A percentile compares a stretch with the other conserved stretches of the same genome.
Evolutionary conservation across 768 basidiomycete species (phyloP).

Genomic region (Termitomyces sp.): DNA sequence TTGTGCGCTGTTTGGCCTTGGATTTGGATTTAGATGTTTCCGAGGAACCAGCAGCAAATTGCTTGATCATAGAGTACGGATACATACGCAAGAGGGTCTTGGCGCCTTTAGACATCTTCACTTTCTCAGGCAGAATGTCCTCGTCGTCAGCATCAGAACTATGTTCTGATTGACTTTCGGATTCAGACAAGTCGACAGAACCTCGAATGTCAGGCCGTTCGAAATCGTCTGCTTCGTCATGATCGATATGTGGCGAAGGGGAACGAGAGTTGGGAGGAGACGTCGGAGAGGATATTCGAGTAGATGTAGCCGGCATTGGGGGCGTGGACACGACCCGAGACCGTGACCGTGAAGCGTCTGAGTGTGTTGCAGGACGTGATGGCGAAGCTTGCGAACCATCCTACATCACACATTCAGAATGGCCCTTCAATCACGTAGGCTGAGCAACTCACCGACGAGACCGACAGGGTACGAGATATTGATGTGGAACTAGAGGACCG

Average conservation of each 20-base stretch:
- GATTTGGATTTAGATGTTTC: slow-evolving; percentile 8
- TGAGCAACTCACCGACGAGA: not conserved
- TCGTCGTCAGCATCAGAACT: not conserved
- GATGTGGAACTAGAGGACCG: not conserved
- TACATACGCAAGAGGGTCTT: slow-evolving; percentile 43
- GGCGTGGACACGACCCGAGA: not conserved
- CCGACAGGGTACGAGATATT: not conserved
- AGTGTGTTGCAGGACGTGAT: not conserved
- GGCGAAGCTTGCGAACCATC: not conserved
- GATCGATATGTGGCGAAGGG: not conserved
- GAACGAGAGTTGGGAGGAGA: not conserved
- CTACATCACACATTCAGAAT: not conserved
- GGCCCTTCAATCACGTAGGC: not conserved
- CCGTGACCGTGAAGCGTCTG: not conserved
- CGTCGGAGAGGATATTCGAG: not conserved
- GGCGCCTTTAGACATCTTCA: slow-evolving; percentile 22
- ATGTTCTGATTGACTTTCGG: not conserved
- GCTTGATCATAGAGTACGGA: slow-evolving; percentile 46
- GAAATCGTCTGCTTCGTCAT: not conserved
- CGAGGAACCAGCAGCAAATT: slow-evolving; percentile 18
- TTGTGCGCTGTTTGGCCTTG: slow-evolving; percentile 2
- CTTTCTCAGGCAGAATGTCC: not conserved
- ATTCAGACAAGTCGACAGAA: not conserved
- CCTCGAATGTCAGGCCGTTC: not conserved
- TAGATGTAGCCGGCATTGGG: not conserved